A percentile compares a stretch with the other conserved stretches of the same genome.
phyloP scores from a whole-genome alignment of 306 rosid species.

The Gynostemma pentaphyllum region DNA sequence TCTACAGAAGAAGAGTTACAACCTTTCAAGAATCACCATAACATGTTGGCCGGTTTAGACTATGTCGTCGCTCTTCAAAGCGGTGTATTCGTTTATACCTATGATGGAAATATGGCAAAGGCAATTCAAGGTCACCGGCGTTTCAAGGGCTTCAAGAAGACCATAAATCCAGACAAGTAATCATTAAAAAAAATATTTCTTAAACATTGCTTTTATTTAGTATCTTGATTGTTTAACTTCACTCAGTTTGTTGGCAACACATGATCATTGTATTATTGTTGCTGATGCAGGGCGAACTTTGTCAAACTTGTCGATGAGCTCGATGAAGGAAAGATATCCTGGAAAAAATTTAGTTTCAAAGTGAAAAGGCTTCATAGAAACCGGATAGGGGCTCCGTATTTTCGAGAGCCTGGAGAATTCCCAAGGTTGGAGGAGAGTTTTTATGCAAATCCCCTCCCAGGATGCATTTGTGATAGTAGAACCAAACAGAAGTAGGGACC shows the following conservation, averaged over 20 bases:
- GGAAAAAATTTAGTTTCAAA: conserved; percentile 78
- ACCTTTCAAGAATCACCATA: conserved; percentile 76
- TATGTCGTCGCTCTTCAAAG: conserved; percentile 90
- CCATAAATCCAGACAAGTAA: conserved; percentile 96
- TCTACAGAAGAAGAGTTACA: conserved; percentile 61
- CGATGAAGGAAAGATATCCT: conserved; percentile 66
- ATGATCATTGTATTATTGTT: conserved; percentile 12
- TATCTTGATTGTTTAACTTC: conserved; percentile 5
- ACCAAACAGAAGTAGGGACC: conserved; percentile 18
- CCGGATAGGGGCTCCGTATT: conserved; percentile 66
- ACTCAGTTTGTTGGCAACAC: not conserved
- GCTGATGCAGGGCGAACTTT: conserved; percentile 63
- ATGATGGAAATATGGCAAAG: conserved; percentile 99
- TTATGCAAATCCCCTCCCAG: conserved; percentile 80
- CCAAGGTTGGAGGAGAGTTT: conserved; percentile 97
- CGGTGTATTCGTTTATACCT: conserved; percentile 69
- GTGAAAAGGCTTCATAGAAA: conserved; percentile 63
- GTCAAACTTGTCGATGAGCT: conserved; percentile 70
- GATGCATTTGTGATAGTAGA: conserved; percentile 75
- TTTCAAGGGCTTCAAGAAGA: conserved; percentile 83
- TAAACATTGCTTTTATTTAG: not conserved
- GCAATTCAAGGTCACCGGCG: conserved; percentile 99
- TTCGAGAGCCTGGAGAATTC: conserved; percentile 65
- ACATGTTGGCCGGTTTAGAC: conserved; percentile 98
- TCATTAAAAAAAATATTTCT: conserved; percentile 12